Evolutionary conservation across 2,329 filamentous ascomycete species (phyloP), one percentile per base, ranked within the genome.

Genomic region (Chaetomium strumarium): DNA sequence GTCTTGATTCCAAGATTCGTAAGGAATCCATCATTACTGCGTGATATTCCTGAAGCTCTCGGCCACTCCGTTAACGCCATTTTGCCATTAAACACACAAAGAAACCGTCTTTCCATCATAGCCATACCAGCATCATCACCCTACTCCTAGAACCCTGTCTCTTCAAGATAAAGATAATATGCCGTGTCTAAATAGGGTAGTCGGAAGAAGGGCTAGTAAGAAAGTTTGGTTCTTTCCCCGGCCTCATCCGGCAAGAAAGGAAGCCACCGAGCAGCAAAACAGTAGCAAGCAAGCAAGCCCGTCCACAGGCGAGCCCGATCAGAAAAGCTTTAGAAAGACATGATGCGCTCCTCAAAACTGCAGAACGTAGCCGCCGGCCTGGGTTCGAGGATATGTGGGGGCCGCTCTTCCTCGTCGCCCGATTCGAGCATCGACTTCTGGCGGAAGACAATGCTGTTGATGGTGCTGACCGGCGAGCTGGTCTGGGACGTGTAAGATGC

Each of bases 351-450:
- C 67, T 84, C 81, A 44, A 84, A 66, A 37, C 81, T 79, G 58
- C 77, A 79, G 76, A 80, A 84, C 68, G 82, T 83, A 49, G 83
- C 78, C 34, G 83, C 73, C 11, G 81, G 81, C 40, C 81, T 70
- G 2, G 81, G 81, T 67, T 85, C 81, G 24, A 85, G 73, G 16
- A 85, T 70, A 59, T 71, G 72, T 9, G 84, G 70, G 8, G 55
- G 36, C 10, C 45, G 44, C 36, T 56, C 55, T 60, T 79, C 79
- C 61, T 68, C 80, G 61, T 79, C 78, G 61, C 83, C 78, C 55
- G 81, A 68, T 61, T 77, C 72, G n/a, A 77, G 63, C 57, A 81
- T 74, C 16, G 77, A 80, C 12, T 78, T 77, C 59, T 42, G 79
- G n/a, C 75, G 72, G 60, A 76, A 74, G 55, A 84, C 75, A 64